phyloP scores from a whole-genome alignment of 2,329 filamentous ascomycete genomes.

The Beauveria rudraprayagi region DNA sequence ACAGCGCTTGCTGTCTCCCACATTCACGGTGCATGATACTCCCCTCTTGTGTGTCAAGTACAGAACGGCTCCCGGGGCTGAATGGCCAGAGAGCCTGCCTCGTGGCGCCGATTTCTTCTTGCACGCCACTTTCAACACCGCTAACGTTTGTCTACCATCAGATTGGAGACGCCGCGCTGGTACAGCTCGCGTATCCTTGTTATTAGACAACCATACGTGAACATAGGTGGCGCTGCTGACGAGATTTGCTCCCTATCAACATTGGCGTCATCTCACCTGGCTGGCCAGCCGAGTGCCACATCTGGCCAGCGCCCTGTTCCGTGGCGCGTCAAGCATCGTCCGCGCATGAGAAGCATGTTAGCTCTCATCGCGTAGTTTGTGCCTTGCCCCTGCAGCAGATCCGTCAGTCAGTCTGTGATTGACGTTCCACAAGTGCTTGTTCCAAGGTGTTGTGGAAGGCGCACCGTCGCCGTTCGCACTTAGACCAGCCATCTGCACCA shows the following conservation, averaged over 20 bases:
- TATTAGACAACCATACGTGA: neutral
- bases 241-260: neutral
- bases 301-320: neutral
- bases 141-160: neutral
- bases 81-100: neutral
- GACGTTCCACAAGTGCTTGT: neutral
- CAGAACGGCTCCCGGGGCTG: neutral
- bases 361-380: neutral
- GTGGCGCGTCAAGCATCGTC: neutral
- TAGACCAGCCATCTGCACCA: neutral
- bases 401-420: neutral
- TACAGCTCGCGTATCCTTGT: neutral
- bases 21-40: neutral
- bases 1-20: conserved; percentile 1
- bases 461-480: neutral
- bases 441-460: neutral
- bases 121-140: neutral
- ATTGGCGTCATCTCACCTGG: neutral
- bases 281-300: neutral
- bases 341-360: neutral
- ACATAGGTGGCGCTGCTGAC: neutral
- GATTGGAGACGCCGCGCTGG: neutral
- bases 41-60: neutral
- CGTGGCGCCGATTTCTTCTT: neutral
- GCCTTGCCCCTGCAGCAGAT: neutral